phyloP scores from a whole-genome alignment of 2,329 filamentous ascomycete species.

The Xylariaceae sp. region DNA sequence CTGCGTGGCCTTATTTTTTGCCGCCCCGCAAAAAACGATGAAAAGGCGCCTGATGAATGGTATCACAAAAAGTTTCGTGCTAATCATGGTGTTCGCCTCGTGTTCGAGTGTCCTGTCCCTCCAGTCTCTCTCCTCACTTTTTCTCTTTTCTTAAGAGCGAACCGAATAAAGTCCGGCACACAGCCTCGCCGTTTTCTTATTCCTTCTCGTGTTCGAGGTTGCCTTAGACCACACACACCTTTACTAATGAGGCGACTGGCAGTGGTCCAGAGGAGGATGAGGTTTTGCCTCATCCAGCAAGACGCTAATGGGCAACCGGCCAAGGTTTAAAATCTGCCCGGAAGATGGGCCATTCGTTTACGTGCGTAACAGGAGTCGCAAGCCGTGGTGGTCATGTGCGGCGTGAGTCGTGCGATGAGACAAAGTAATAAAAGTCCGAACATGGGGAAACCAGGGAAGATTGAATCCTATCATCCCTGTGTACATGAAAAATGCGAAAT shows the following conservation, averaged over 20 bases:
- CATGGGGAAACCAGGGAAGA: slow-evolving; percentile 13
- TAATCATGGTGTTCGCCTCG: slow-evolving; percentile 4
- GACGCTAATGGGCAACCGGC: slow-evolving; percentile 13
- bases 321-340: slow-evolving; percentile 11
- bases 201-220: slow-evolving; percentile 1
- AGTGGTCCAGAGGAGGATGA: slow-evolving; percentile 15
- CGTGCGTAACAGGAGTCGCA: slow-evolving; percentile 25
- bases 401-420: slow-evolving; percentile 30
- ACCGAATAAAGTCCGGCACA: neutral
- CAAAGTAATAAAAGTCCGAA: slow-evolving; percentile 19
- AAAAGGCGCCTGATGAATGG: neutral
- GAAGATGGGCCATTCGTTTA: slow-evolving; percentile 13
- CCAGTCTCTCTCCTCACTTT: neutral
- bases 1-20: no score
- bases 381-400: slow-evolving; percentile 29
- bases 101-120: neutral
- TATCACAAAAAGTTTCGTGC: slow-evolving; percentile 7
- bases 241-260: slow-evolving; percentile 10
- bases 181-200: slow-evolving; percentile 3
- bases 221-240: slow-evolving; percentile 9
- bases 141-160: neutral
- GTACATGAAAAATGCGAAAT: neutral
- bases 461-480: neutral
- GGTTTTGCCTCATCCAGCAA: neutral
- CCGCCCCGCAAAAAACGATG: no score